Evolutionary conservation across 2,329 filamentous ascomycete genomes (phyloP).

Genomic region (Diaporthe aspalathi): DNA sequence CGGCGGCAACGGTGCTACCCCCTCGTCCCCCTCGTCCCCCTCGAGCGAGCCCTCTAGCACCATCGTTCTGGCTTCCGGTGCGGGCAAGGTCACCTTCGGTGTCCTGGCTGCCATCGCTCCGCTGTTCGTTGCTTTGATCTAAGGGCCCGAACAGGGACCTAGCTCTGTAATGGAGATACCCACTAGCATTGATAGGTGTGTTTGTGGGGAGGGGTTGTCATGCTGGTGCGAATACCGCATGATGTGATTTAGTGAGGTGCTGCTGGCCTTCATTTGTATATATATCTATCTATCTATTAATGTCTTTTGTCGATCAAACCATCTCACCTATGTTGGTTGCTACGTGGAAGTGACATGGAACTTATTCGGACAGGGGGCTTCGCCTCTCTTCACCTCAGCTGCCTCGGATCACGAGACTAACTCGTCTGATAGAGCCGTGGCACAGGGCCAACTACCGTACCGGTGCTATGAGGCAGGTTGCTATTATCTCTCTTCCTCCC

Average conservation of each 20-base stretch:
- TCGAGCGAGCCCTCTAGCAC: slow-evolving; percentile 6
- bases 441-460: no score
- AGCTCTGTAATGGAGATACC: neutral
- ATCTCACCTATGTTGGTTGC: neutral
- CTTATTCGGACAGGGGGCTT: no score
- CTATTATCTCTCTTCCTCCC: no score
- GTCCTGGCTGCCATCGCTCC: slow-evolving; percentile 37
- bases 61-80: slow-evolving; percentile 33
- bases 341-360: neutral
- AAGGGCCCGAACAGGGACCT: slow-evolving; percentile 16
- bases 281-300: slow-evolving; percentile 33
- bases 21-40: slow-evolving; percentile 11
- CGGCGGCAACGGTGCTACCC: slow-evolving; percentile 16
- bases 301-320: slow-evolving; percentile 21
- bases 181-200: slow-evolving; percentile 17
- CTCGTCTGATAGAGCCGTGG: no score
- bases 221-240: slow-evolving; percentile 29
- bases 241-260: slow-evolving; percentile 29
- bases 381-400: no score
- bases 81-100: slow-evolving; percentile 37
- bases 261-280: slow-evolving; percentile 31
- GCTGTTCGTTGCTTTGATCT: slow-evolving; percentile 36
- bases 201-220: neutral
- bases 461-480: no score
- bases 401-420: no score